Percentiles rank a stretch among this genome's conserved stretches.
Evolutionary conservation across 2,329 filamentous ascomycete genomes (phyloP).

Genomic region (Verticillium alfalfae): DNA sequence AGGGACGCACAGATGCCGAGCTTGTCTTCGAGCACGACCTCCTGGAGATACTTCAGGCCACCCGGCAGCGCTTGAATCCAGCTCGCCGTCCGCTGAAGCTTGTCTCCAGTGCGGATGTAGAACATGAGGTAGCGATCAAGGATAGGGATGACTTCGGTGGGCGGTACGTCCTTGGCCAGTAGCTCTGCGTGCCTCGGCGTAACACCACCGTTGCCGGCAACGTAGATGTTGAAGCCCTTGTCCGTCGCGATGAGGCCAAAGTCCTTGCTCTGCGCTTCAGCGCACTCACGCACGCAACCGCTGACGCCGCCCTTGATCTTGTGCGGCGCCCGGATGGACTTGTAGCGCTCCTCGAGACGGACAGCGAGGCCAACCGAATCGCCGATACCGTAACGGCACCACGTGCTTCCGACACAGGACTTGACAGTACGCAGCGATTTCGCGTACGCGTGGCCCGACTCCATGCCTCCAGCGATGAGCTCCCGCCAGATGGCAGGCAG

Average conservation of each 20-base stretch:
- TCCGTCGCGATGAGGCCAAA: slow-evolving; percentile 90
- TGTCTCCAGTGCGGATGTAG: slow-evolving; percentile 90
- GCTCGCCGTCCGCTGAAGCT: slow-evolving; percentile 79
- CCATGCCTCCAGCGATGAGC: slow-evolving; percentile 79
- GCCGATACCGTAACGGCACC: slow-evolving; percentile 84
- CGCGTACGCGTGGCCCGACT: slow-evolving; percentile 85
- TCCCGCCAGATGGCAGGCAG: slow-evolving; percentile 75
- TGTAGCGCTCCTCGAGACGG: slow-evolving; percentile 82
- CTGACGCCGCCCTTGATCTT: slow-evolving; percentile 90
- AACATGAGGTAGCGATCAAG: slow-evolving; percentile 88
- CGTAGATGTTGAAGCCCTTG: slow-evolving; percentile 90
- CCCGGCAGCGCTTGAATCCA: slow-evolving; percentile 84
- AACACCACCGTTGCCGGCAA: slow-evolving; percentile 83
- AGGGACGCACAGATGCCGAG: slow-evolving; percentile 80
- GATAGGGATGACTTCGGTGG: slow-evolving; percentile 75
- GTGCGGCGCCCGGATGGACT: slow-evolving; percentile 82
- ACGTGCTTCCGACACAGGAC: slow-evolving; percentile 85
- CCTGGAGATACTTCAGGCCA: slow-evolving; percentile 74
- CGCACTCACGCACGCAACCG: slow-evolving; percentile 88
- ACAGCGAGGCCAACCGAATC: slow-evolving; percentile 91
- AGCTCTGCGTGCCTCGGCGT: slow-evolving; percentile 79
- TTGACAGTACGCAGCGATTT: slow-evolving; percentile 87
- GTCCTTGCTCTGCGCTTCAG: slow-evolving; percentile 89
- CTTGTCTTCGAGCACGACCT: slow-evolving; percentile 80
- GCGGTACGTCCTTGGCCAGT: slow-evolving; percentile 79